Evolutionary conservation across 2,329 filamentous ascomycete species (phyloP).

Genomic region (Fusarium decemcellulare): DNA sequence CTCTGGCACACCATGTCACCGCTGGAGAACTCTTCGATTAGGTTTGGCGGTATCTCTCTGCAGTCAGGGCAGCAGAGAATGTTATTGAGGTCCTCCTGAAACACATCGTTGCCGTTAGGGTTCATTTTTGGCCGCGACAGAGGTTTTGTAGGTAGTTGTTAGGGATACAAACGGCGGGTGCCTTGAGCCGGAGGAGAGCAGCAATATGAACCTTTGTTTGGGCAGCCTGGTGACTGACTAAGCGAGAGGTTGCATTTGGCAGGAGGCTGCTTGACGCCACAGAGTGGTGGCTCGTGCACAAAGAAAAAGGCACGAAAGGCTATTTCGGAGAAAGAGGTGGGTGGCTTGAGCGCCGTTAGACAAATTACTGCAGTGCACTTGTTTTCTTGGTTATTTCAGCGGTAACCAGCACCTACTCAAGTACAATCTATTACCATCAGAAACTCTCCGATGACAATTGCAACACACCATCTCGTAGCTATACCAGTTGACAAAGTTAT

Average conservation of each 20-base stretch:
- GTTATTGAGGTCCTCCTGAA: conserved; percentile 89
- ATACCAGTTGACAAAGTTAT: no score
- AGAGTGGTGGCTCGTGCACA: no score
- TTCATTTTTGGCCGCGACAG: conserved; percentile 59
- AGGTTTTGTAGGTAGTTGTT: conserved; percentile 38
- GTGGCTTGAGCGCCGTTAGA: not conserved
- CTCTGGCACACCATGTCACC: conserved; percentile 94
- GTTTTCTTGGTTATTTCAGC: accelerated
- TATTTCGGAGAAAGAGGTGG: no score
- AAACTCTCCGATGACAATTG: not conserved
- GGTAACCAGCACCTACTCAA: no score
- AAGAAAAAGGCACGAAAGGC: no score
- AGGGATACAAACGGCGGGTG: not conserved
- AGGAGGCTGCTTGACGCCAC: no score
- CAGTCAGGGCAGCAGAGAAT: conserved; percentile 92
- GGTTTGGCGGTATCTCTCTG: conserved; percentile 89
- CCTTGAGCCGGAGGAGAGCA: no score
- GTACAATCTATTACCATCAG: not conserved
- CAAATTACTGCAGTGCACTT: not conserved
- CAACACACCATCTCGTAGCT: not conserved
- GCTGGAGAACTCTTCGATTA: conserved; percentile 92
- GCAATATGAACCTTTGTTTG: no score
- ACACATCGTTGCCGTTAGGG: conserved; percentile 59
- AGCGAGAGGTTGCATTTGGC: no score
- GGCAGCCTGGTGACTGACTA: no score